Base-by-base conservation (phyloP, 352 stramenopile genomes). In the Pythium sukuiense region DNA sequence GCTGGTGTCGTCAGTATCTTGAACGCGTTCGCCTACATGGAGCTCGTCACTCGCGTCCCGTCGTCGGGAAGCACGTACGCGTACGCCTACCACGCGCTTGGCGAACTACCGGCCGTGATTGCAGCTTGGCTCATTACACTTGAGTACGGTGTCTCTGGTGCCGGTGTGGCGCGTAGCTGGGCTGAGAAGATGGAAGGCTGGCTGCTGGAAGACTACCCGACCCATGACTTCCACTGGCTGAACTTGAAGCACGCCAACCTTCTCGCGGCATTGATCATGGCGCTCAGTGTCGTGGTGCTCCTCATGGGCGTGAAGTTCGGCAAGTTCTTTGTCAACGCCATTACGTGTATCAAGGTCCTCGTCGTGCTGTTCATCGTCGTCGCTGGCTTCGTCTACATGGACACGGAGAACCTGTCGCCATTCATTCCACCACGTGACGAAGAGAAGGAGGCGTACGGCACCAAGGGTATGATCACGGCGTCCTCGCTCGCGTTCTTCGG, bases 351-450 rank as follows among this genome's bases (percentile, higher is more conserved):
- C 63, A 94, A 94, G 73, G 77, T 92, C 32, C 27, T 65, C 11
- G 78, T 98, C 33, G 90, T 98, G 9, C 63, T 88, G 2, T 97
- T 98, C 72, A 98, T 98, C 79, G 96, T 92, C 58, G 59, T 96
- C 52, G 85, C 73, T 5, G 93, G 92, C 5, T 96, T 97, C 58
- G 61, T 78, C 9, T 72, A 91, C 50, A 96, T 96, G 66, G 71
- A 96, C 32, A 39, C 71, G 1, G 67, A 73, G 13, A 97, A 98
- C 71, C 69, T 98, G 16, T 79, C 69, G 20, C 92, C 91, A 11
- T 95, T 97, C 46, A 71, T 96, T 20, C 87, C 87, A 13, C 53
- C 64, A 18, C 78, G 76, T 6, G 41, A 61, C 2, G 67, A 67
- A 2, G 69, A 69, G 60, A 35, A 48, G 14, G 58, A 46, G 35